Conservation (phyloP, 805 yeast species). For the Soucietia sequanensis region DNA sequence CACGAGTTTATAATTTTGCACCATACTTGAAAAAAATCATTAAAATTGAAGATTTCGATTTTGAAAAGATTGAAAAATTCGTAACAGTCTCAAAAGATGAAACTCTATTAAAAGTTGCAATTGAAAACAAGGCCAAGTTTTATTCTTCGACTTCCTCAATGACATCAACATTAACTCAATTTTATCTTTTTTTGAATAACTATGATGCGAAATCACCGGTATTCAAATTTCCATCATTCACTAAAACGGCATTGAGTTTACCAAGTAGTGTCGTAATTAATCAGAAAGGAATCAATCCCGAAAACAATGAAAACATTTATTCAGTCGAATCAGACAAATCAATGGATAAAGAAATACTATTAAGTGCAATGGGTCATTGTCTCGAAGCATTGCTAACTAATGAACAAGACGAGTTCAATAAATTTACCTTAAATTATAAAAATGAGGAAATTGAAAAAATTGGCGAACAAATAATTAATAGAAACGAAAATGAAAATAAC, state of each 20-base stretch:
- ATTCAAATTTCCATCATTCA: constrained; percentile 42
- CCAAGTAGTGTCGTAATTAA: constrained; percentile 50
- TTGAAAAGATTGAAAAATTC: constrained; percentile 53
- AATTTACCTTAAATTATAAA: constrained; percentile 22
- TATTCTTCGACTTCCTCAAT: constrained; percentile 86
- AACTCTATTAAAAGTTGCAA: constrained; percentile 48
- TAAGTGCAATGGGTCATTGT: constrained; percentile 75
- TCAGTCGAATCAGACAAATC: constrained; percentile 74
- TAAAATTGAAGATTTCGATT: constrained; percentile 64
- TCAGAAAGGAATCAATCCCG: constrained; percentile 35
- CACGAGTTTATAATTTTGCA: constrained; percentile 68
- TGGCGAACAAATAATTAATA: constrained; percentile 19
- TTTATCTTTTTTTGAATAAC: constrained; percentile 66
- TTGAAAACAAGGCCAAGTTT: constrained; percentile 35
- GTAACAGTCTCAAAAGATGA: constrained; percentile 68
- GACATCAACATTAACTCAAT: constrained; percentile 71
- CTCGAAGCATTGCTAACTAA: constrained; percentile 75
- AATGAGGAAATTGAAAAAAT: constrained; percentile 13
- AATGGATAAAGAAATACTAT: constrained; percentile 60
- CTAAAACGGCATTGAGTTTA: constrained; percentile 44
- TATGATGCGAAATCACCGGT: constrained; percentile 17
- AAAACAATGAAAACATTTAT: constrained; percentile 34
- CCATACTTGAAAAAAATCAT: constrained; percentile 59
- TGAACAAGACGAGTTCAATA: constrained; percentile 49
- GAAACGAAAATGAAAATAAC: constrained; percentile 19